A percentile compares a stretch with the other conserved stretches of the same genome.
phyloP scores from a whole-genome alignment of 306 rosid species.

The Mimosa bimucronata region DNA sequence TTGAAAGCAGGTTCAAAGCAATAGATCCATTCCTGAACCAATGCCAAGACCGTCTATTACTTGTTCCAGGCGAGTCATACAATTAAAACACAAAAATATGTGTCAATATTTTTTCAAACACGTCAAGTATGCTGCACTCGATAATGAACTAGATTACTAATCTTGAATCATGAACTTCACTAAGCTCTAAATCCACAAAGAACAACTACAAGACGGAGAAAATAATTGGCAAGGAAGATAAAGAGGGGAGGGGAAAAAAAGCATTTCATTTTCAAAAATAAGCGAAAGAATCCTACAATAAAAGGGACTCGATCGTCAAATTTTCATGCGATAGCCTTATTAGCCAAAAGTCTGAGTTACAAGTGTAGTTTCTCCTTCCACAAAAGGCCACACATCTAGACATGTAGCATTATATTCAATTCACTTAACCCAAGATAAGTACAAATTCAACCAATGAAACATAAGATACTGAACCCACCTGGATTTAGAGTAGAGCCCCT shows the following conservation, averaged over 20 bases:
- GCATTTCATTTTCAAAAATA: constrained; percentile 24
- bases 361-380: neutral
- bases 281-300: constrained; percentile 25
- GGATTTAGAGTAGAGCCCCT: constrained; percentile 67
- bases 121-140: neutral
- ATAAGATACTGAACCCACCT: constrained; percentile 55
- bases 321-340: constrained; percentile 12
- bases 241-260: neutral
- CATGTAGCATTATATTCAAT: neutral
- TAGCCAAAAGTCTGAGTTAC: neutral
- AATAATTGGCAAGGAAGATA: constrained; percentile 14
- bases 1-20: neutral
- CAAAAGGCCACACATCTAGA: constrained; percentile 20
- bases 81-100: neutral
- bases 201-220: constrained; percentile 8
- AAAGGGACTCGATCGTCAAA: constrained; percentile 8
- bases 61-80: constrained; percentile 4
- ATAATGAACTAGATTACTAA: constrained; percentile 5
- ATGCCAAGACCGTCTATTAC: constrained; percentile 7
- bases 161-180: constrained; percentile 23
- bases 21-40: neutral
- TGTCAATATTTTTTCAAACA: neutral
- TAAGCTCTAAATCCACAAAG: constrained; percentile 2
- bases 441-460: constrained; percentile 29
- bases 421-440: constrained; percentile 26